Evolutionary conservation across 768 basidiomycete species (phyloP).

Genomic region (Boletus edulis): DNA sequence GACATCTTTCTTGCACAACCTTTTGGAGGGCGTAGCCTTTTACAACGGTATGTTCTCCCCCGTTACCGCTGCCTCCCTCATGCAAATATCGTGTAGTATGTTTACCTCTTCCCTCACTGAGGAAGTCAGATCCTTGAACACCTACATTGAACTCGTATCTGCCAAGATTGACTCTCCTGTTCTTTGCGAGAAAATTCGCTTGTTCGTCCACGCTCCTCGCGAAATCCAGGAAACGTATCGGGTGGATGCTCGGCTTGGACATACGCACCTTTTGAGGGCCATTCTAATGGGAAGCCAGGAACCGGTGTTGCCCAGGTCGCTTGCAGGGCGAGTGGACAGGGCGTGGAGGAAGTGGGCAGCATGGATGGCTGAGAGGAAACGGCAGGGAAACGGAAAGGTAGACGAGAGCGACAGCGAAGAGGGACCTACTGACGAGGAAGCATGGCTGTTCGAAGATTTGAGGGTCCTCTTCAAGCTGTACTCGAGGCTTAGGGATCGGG

Average conservation of each 20-base stretch:
- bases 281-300: slow-evolving; percentile 78
- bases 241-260: slow-evolving; percentile 71
- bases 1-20: slow-evolving; percentile 97
- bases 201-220: slow-evolving; percentile 82
- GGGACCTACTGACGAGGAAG: slow-evolving; percentile 91
- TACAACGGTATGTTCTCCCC: slow-evolving; percentile 65
- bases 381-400: slow-evolving; percentile 32
- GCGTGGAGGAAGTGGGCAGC: slow-evolving; percentile 74
- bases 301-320: slow-evolving; percentile 70
- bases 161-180: slow-evolving; percentile 87
- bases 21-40: slow-evolving; percentile 88
- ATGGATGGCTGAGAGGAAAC: slow-evolving; percentile 65
- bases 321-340: slow-evolving; percentile 77
- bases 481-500: slow-evolving; percentile 78
- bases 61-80: slow-evolving; percentile 1
- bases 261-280: slow-evolving; percentile 71
- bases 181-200: slow-evolving; percentile 83
- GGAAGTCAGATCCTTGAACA: slow-evolving; percentile 81
- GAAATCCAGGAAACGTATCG: slow-evolving; percentile 87
- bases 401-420: slow-evolving; percentile 81
- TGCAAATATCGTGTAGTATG: slow-evolving; percentile 56
- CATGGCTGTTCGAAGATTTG: slow-evolving; percentile 94
- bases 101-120: slow-evolving; percentile 91
- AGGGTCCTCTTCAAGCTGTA: slow-evolving; percentile 77
- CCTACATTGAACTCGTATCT: slow-evolving; percentile 84